Evolutionary conservation across 306 rosid species (phyloP).

Genomic region (Malus asiatica): DNA sequence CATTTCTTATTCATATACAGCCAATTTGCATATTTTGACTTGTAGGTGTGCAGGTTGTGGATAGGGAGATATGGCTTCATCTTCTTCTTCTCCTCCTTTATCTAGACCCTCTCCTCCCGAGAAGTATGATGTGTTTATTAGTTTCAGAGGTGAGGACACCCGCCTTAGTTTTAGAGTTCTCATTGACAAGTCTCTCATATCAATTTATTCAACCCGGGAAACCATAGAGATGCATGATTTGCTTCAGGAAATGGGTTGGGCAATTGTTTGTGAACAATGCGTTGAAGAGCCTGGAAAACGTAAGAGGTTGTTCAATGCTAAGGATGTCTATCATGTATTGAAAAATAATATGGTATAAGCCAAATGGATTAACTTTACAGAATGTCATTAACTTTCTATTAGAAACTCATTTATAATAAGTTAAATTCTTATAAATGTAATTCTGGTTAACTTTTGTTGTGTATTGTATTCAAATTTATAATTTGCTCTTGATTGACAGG

Average conservation of each 20-base stretch:
- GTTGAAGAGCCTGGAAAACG: background rate
- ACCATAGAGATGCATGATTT: slow-evolving; percentile 22
- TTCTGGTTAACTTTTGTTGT: background rate
- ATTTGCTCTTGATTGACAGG: background rate
- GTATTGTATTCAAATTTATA: background rate
- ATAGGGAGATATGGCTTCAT: too few relatives aligned
- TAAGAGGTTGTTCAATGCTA: background rate
- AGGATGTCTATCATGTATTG: slow-evolving; percentile 19
- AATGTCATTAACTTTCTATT: background rate
- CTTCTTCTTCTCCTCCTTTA: too few relatives aligned
- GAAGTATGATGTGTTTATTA: too few relatives aligned
- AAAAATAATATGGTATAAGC: background rate
- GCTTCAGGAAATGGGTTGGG: slow-evolving; percentile 27
- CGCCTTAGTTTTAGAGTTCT: too few relatives aligned
- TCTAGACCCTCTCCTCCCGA: too few relatives aligned
- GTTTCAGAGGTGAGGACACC: too few relatives aligned
- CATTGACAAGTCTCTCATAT: too few relatives aligned
- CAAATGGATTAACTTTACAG: too few relatives aligned
- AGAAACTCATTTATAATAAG: background rate
- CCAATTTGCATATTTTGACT: too few relatives aligned
- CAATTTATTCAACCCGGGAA: too few relatives aligned
- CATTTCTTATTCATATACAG: too few relatives aligned
- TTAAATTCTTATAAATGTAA: background rate
- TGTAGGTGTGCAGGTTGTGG: too few relatives aligned
- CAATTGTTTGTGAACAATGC: slow-evolving; percentile 19